A percentile compares a stretch with the other conserved stretches of the same genome.
Evolutionary conservation across 225 moss, liverwort and hornwort species (phyloP).

Genomic region (Takakia lepidozioides): DNA sequence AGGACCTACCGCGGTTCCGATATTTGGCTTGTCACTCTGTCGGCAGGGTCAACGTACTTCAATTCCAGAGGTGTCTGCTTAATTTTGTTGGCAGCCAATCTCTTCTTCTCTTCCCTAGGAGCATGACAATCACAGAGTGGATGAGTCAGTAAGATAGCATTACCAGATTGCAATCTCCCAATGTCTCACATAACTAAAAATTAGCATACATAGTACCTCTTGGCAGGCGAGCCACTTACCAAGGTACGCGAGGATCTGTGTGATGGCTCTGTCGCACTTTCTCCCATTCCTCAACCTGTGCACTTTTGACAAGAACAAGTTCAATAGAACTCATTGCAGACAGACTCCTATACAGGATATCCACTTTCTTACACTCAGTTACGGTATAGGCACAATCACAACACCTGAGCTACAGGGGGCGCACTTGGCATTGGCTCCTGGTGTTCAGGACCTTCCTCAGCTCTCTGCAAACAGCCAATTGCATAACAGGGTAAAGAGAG

Average conservation of each 20-base stretch:
- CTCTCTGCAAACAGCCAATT: conserved; percentile 24
- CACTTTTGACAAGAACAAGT: background rate
- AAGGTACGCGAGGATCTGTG: conserved; percentile 54
- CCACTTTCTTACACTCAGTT: background rate
- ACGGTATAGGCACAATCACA: background rate
- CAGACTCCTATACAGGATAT: no score
- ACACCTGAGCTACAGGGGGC: conserved; percentile 37
- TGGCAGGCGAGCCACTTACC: conserved; percentile 12
- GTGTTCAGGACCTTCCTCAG: conserved; percentile 39
- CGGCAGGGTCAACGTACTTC: conserved; percentile 38
- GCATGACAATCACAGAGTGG: no score
- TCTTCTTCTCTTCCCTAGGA: conserved; percentile 29
- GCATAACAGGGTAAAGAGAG: no score
- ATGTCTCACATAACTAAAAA: no score
- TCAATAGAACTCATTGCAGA: no score
- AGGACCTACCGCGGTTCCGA: conserved; percentile 29
- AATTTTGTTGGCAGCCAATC: conserved; percentile 14
- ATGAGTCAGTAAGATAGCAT: no score
- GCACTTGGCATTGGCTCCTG: conserved; percentile 47
- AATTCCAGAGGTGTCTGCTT: conserved; percentile 28
- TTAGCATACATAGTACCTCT: no score
- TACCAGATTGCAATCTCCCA: no score
- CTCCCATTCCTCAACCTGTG: conserved; percentile 29
- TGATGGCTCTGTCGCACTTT: conserved; percentile 42
- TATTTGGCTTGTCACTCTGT: conserved; percentile 30